Conservation (phyloP, 2,329 filamentous ascomycete species). For the Waltergamsia citrina region DNA sequence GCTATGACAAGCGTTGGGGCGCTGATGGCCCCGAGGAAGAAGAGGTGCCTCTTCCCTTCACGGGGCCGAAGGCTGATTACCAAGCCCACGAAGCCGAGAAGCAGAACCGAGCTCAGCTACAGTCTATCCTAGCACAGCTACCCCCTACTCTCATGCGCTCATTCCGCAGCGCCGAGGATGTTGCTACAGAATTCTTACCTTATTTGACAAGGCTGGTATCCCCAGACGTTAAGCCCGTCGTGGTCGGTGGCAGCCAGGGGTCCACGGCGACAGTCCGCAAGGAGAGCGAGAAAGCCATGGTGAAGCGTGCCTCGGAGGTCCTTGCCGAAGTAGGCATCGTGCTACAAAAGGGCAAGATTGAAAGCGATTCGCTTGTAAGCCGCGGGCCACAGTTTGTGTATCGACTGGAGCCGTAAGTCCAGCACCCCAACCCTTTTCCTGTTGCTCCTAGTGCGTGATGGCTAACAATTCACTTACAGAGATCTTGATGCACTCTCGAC, state of each 20-base stretch:
- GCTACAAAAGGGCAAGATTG: constrained; percentile 73
- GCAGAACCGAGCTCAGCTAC: constrained; percentile 64
- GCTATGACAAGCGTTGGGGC: constrained; percentile 34
- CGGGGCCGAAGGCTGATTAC: constrained; percentile 74
- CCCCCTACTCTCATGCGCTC: constrained; percentile 62
- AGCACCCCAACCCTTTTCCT: neutral
- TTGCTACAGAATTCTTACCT: constrained; percentile 76
- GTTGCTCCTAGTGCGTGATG: neutral
- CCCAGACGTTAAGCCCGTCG: constrained; percentile 83
- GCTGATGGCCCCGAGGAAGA: constrained; percentile 33
- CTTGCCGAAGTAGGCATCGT: constrained; percentile 76
- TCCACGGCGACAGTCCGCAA: constrained; percentile 79
- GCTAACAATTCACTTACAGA: constrained; percentile 20
- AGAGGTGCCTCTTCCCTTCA: constrained; percentile 59
- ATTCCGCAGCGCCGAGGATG: constrained; percentile 69
- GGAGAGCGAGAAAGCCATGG: constrained; percentile 73
- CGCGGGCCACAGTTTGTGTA: constrained; percentile 71
- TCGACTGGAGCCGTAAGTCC: constrained; percentile 82
- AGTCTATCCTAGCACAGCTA: constrained; percentile 62
- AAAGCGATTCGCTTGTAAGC: constrained; percentile 50
- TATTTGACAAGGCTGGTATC: constrained; percentile 77
- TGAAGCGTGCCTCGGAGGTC: constrained; percentile 68
- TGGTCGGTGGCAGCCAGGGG: constrained; percentile 60
- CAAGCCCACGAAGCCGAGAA: constrained; percentile 73
- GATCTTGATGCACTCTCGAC: constrained; percentile 68